phyloP scores from a whole-genome alignment of 2,329 filamentous ascomycete species.

The Fusarium sp. region DNA sequence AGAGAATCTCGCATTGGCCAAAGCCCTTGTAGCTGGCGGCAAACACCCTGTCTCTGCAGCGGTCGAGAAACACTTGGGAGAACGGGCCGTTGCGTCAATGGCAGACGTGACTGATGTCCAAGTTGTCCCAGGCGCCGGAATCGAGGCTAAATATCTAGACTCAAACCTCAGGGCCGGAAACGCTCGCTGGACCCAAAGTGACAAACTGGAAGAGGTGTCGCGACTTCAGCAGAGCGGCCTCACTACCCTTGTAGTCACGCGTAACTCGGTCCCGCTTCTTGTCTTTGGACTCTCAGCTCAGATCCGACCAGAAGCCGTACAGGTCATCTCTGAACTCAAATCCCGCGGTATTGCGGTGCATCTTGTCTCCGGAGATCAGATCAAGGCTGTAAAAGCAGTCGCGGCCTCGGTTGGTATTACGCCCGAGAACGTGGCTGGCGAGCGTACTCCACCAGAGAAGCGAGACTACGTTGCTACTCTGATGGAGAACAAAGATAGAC shows the following conservation, averaged over 20 bases:
- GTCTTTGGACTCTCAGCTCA: conserved; percentile 12
- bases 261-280: background rate
- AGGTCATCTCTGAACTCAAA: conserved; percentile 8
- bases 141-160: background rate
- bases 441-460: conserved; percentile 12
- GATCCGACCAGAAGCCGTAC: background rate
- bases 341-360: conserved; percentile 4
- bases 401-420: background rate
- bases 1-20: background rate
- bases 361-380: conserved; percentile 10
- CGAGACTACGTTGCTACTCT: conserved; percentile 6
- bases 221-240: conserved; percentile 2
- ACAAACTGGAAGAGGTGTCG: background rate
- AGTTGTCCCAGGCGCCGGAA: background rate
- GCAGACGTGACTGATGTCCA: background rate
- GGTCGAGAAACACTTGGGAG: background rate
- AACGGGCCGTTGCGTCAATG: background rate
- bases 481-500: background rate
- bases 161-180: conserved; percentile 8
- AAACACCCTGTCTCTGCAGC: conserved; percentile 19
- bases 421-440: background rate
- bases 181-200: conserved; percentile 4
- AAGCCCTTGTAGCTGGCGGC: background rate
- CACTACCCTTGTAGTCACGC: conserved; percentile 14
- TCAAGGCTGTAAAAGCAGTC: background rate